Base-by-base conservation (phyloP, 2,329 filamentous ascomycete species). In the Dactylellina cionopaga region DNA sequence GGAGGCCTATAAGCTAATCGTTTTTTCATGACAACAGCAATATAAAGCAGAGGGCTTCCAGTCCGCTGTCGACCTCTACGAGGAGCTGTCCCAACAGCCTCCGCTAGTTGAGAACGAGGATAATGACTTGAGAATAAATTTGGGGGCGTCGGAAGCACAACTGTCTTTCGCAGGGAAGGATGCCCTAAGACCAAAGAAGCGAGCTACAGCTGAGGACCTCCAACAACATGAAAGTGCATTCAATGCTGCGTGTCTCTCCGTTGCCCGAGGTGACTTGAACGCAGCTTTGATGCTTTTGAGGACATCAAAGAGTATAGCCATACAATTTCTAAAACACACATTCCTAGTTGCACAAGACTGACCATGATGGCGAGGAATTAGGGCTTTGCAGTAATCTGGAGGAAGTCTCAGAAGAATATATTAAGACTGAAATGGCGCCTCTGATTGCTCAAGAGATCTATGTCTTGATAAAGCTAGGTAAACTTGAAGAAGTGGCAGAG, bases 141-240 rank as follows among this genome's bases (percentile, higher is more conserved):
- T 85, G n/a, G 83, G 87, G 4, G 92, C 91, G 1, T 84, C 87
- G 2, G 85, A 88, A 76, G 89, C 91, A 13, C 91, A 95, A 80
- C 81, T 91, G 10, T 85, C 89, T 74, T 94, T 90, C 90, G 82
- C 85, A 52, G 87, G 87, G 2, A 82, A 83, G 51, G 84, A 84
- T 15, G 80, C 84, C 74, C 77, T 84, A 39, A 82, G 85, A 37
- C 79, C 81, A 55, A 83, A 83, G 75, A 85, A 86, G 79, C 86
- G 86, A 77, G 82, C 85, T 6, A 81, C 81, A 5, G 82, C 84
- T 68, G 87, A 88, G 71, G 87, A 91, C 76, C 81, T 90, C 24
- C 90, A 92, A 74, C 86, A 89, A 1, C 95, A 95, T 76, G 92
- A 95, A 81, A 89, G 90, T 24, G 89, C 90, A 9, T 96, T 91